phyloP scores from a whole-genome alignment of 2,329 filamentous ascomycete species.

The Colletotrichum paranaense region DNA sequence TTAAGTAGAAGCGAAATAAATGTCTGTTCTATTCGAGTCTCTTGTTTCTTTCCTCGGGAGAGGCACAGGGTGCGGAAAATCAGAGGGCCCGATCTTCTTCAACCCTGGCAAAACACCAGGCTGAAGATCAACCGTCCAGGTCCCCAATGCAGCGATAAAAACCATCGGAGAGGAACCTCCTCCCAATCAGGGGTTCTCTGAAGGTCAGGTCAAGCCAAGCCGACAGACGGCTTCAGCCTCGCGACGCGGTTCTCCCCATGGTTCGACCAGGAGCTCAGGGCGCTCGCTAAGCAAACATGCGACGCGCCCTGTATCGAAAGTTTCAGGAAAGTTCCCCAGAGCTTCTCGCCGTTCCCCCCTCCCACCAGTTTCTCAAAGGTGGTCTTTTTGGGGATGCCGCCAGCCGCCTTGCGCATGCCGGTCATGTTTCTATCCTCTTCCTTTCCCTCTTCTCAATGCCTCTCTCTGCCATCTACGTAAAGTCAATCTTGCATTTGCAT shows the following conservation, averaged over 20 bases:
- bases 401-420: constrained; percentile 20
- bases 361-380: not conserved
- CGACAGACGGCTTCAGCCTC: constrained; percentile 15
- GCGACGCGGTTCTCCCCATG: constrained; percentile 7
- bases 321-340: constrained; percentile 29
- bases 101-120: not conserved
- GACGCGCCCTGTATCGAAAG: constrained; percentile 45
- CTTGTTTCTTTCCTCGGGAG: not conserved
- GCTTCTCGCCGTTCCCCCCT: constrained; percentile 7
- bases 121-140: not conserved
- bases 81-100: not conserved
- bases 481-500: constrained; percentile 20
- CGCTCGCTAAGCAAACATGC: constrained; percentile 37
- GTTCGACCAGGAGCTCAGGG: constrained; percentile 15
- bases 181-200: not conserved
- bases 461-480: not conserved
- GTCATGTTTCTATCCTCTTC: constrained; percentile 4
- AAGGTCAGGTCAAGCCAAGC: not conserved
- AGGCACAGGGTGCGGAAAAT: constrained; percentile 5
- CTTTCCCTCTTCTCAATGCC: not conserved
- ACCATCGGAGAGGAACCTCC: not conserved
- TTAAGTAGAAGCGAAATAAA: constrained; percentile 12
- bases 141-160: not conserved
- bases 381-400: not conserved
- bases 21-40: not conserved